Evolutionary conservation across 164 flowering plant genomes (phyloP), one percentile per base, ranked within the genome.

Genomic region (Nymphaea thermarum): DNA sequence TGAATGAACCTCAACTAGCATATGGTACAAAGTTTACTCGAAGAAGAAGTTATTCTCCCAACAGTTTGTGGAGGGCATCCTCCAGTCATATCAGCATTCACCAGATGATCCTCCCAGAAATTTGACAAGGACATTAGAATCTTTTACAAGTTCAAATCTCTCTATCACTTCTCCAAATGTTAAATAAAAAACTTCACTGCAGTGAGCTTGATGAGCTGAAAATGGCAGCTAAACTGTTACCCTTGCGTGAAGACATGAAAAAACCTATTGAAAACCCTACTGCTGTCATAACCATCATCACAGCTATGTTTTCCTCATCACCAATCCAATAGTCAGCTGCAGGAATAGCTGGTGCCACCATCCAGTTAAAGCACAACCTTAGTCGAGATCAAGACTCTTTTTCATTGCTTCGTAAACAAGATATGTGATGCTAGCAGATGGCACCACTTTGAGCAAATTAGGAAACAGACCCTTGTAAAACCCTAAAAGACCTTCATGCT

Each of bases 401-500:
- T 93, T 93, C 98, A 87, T 86, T 71, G 82, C 71, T 77, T 93
- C 98, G 70, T 91, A 90, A 72, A 89, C 87, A 79, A 93, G 51
- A 72, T 93, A 93, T 8, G 98, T 88, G 66, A 93, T 93, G 82
- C 98, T 89, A 61, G 96, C 98, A 64, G 97, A 81, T 42, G 98
- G 98, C 59, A 93, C 87, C 66, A 90, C 96, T 81, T 93, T 89
- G 63, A 93, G 88, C 77, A 93, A 80, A 77, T 93, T 91, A 7
- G 98, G 98, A 70, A 93, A 87, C 42, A 93, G 79, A 65, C 98
- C 98, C 70, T 83, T 93, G 81, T 93, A 93, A 72, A 93, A 93
- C 25, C 96, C 98, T 62, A 83, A 76, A 11, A 77, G 68, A 57
- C 94, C 92, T 85, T 90, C 98, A 68, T 74, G 71, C 68, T 79